Conservation (phyloP, 768 basidiomycete genomes). For the Mycena belliarum region DNA sequence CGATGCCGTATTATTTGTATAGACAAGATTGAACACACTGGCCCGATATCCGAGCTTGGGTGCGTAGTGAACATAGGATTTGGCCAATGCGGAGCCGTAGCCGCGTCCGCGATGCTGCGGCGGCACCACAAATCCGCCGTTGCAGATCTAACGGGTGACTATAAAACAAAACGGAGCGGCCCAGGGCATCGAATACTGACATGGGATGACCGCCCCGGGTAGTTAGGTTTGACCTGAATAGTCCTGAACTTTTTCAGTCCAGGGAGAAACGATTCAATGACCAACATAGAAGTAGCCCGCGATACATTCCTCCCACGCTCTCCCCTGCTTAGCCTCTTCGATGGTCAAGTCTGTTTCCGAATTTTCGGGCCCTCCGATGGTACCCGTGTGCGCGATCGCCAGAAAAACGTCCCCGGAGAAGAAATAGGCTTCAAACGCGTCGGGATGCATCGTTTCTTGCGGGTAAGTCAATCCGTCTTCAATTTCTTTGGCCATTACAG, state of each 20-base stretch:
- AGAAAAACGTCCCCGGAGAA: conserved; percentile 77
- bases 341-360: conserved; percentile 33
- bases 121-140: conserved; percentile 86
- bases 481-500: conserved; percentile 71
- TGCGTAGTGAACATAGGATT: conserved; percentile 79
- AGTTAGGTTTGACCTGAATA: conserved; percentile 77
- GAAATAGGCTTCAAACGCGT: conserved; percentile 73
- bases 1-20: conserved; percentile 79
- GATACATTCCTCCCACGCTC: conserved; percentile 68
- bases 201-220: conserved; percentile 88
- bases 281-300: conserved; percentile 81
- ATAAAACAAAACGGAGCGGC: background rate
- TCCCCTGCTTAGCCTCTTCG: conserved; percentile 45
- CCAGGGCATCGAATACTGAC: conserved; percentile 53
- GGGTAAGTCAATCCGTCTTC: conserved; percentile 83
- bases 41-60: conserved; percentile 76
- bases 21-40: conserved; percentile 91
- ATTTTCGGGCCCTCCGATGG: conserved; percentile 16
- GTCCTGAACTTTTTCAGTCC: background rate
- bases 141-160: conserved; percentile 65
- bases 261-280: conserved; percentile 13
- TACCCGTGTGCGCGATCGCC: conserved; percentile 44
- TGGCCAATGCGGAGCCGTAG: conserved; percentile 71
- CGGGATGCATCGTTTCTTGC: conserved; percentile 63
- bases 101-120: conserved; percentile 60